Base-by-base conservation (phyloP, 2,329 filamentous ascomycete genomes). In the Falciphora oryzae region DNA sequence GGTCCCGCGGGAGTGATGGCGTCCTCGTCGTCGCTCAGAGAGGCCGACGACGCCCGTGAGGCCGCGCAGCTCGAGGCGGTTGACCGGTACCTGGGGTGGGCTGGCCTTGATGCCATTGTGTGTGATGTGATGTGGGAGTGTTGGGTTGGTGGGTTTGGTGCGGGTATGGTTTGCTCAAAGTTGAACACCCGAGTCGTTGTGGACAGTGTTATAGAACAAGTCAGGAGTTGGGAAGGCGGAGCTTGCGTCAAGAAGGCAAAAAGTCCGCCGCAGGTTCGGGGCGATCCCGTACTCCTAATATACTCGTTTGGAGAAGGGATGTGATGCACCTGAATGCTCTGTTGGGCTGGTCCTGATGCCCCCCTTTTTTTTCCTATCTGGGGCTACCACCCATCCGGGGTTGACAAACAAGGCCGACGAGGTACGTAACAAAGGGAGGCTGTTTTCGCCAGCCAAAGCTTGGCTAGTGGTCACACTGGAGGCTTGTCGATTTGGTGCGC, bases 11-110 rank as follows among this genome's bases (percentile, higher is more conserved):
- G 68, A 10, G 68, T 67, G 60, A 69, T 70, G 58, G 67, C 68
- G 61, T 68, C 66, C 59, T 68, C 69, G 58, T 68, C 66, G 58
- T 68, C 66, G 64, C 65, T 65, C 32, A 68, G 65, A 22, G 68
- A 69, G 32, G 69, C 64, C 35, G 67, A 65, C n/a, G 67, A 68
- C 31, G 61, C 60, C 25, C 63, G 58, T 18, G 66, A 66, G 4
- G 63, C 64, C 38, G 60, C 27, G 58, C 38, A 50, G 38, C 57
- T 50, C 16, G 38, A 50, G 38, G 38, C 5, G 38, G 38, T 8
- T 22, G 38, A 50, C 16, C 38, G 38, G 38, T 50, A 50, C 18
- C 38, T 50, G 38, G 38, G 38, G 38, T 50, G 16, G 4, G 38
- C 16, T 50, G 16, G 4, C 38, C 38, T 50, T 7, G 38, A 18